Evolutionary conservation across 2,329 filamentous ascomycete genomes (phyloP), one percentile per base, ranked within the genome.

Genomic region (Aspergillus quadrilineatus): DNA sequence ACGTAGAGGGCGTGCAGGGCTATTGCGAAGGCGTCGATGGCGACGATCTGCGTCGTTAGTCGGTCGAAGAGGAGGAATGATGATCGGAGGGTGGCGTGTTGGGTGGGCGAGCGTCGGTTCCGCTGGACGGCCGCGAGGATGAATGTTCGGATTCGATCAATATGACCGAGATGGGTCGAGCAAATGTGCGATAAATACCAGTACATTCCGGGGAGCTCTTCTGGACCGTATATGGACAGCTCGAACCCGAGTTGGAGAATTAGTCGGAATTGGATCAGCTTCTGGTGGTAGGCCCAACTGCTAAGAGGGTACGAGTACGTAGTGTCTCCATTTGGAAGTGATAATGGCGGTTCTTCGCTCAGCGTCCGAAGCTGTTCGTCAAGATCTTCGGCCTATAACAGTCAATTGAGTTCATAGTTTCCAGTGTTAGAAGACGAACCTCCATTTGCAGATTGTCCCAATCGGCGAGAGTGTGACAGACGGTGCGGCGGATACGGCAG

Each of bases 191-290:
- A 84, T 60, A 96, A 77, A 71, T 96, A 92, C 86, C 89, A 94
- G 73, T 97, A 97, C 89, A 97, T 96, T 26, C 85, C 86, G 0
- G 86, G 83, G 8, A 94, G 80, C 72, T 99, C 94, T 70, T 96
- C 89, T 0, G 86, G 82, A 52, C 93, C 86, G 73, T 97, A 97
- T 8, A 96, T 84, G 43, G 93, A 88, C 10, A 97, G 86, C 73
- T 99, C 94, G 71, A 99, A 97, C 10, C 95, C 94, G 32, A 97
- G 85, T 68, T 97, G 89, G 14, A 97, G 82, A 45, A 95, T 88
- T 79, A 87, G 89, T 69, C 93, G 88, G 82, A 97, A 90, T 67
- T 93, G 85, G 30, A 84, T 85, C n/a, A 97, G 81, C 73, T 97
- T 97, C 74, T 96, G 90, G 58, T 92, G 83, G 66, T 93, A 95